Evolutionary conservation across 208 protist species (phyloP).

Genomic region (Acanthamoeba polyphaga): DNA sequence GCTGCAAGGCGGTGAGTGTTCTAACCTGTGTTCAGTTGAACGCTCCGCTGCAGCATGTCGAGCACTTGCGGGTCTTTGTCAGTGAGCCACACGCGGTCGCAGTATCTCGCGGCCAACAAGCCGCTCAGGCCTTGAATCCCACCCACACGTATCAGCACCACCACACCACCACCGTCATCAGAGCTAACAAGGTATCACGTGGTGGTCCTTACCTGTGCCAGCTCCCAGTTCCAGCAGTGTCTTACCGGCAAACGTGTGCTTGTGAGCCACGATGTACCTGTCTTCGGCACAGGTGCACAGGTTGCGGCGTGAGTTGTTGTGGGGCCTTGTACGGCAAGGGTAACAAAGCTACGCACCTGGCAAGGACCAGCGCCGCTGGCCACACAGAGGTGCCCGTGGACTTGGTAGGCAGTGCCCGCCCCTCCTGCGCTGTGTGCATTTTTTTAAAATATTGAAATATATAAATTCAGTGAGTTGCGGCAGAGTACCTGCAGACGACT

Average conservation of each 20-base stretch:
- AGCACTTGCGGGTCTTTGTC: slow-evolving; percentile 3
- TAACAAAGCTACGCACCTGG: not conserved
- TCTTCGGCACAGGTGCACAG: not conserved
- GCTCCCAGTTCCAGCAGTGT: not conserved
- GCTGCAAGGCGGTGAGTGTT: not conserved
- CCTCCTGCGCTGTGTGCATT: not conserved
- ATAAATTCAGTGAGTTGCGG: too few species aligned
- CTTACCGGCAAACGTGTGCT: not conserved
- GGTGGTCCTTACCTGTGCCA: not conserved
- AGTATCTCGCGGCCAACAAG: not conserved
- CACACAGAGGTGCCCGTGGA: slow-evolving; percentile 32
- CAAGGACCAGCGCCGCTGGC: slow-evolving; percentile 1
- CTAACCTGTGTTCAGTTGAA: not conserved
- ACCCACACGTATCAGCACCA: too few species aligned
- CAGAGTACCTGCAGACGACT: not conserved
- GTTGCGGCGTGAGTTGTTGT: not conserved
- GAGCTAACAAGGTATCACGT: not conserved
- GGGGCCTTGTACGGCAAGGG: too few species aligned
- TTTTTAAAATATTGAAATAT: not conserved
- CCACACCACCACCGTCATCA: not conserved
- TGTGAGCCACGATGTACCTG: not conserved
- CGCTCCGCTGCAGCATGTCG: not conserved
- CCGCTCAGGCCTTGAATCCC: not conserved
- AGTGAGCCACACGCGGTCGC: not conserved
- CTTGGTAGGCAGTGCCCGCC: not conserved